Percentiles rank a stretch among this genome's conserved stretches.
Conservation (phyloP, 2,329 filamentous ascomycete genomes). For the Paraconiothyrium sp. region DNA sequence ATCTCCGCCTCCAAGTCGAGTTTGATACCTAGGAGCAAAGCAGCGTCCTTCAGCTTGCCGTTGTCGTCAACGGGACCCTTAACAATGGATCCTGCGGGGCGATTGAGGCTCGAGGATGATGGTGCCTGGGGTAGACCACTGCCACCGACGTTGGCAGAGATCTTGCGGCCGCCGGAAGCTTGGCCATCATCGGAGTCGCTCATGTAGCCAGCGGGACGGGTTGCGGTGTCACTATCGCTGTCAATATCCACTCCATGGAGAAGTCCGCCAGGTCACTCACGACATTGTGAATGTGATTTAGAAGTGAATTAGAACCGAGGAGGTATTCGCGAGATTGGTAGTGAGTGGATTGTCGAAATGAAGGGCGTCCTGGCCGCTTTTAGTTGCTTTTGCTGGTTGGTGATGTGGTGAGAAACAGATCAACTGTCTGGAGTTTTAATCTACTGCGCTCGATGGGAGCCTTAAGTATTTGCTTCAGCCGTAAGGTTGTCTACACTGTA, state of each 20-base stretch:
- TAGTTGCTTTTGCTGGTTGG: slow-evolving; percentile 18
- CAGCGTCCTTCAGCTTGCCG: slow-evolving; percentile 66
- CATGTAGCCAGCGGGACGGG: slow-evolving; percentile 41
- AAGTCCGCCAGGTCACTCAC: slow-evolving; percentile 26
- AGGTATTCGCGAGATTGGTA: background rate
- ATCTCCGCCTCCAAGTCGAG: slow-evolving; percentile 71
- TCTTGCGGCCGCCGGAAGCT: slow-evolving; percentile 51
- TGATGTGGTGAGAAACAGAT: slow-evolving; percentile 32
- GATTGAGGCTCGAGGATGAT: slow-evolving; percentile 51
- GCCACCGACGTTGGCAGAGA: slow-evolving; percentile 32
- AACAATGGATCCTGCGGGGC: slow-evolving; percentile 58
- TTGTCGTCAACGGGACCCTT: slow-evolving; percentile 66
- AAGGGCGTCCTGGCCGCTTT: slow-evolving; percentile 26
- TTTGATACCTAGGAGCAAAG: slow-evolving; percentile 70
- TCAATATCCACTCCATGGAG: slow-evolving; percentile 10
- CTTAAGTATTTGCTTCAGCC: slow-evolving; percentile 35
- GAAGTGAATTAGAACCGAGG: background rate
- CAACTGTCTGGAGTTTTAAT: slow-evolving; percentile 34
- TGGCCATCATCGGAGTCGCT: slow-evolving; percentile 54
- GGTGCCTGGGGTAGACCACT: slow-evolving; percentile 38
- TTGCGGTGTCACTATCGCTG: slow-evolving; percentile 35
- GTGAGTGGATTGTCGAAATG: slow-evolving; percentile 7
- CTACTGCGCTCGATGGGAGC: slow-evolving; percentile 23
- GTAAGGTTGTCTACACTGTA: slow-evolving; percentile 3
- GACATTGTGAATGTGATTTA: slow-evolving; percentile 32